These are phyloP conservation scores for Aspergillus sclerotialis DNA, from an alignment of 2,329 filamentous ascomycete species.

Conservation along the genomic window DNA sequence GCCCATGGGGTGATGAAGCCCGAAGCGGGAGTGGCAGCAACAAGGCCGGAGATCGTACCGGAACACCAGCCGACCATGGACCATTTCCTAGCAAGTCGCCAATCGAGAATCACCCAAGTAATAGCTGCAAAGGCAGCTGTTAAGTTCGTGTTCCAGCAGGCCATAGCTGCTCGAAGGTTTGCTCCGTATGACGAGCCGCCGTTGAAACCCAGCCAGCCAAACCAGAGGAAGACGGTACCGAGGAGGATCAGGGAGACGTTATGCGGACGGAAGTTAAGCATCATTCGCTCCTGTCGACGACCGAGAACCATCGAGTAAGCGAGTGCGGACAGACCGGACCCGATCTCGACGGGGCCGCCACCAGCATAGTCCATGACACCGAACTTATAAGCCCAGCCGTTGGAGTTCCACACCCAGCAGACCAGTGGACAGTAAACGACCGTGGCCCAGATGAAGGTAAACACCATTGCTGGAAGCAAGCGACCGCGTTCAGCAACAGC, in stretches of 20 bases:
- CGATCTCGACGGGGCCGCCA: conserved; percentile 94
- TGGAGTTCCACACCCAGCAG: conserved; percentile 93
- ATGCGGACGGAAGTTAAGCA: conserved; percentile 98
- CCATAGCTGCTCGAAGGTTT: conserved; percentile 89
- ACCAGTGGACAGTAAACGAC: conserved; percentile 95
- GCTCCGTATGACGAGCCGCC: conserved; percentile 90
- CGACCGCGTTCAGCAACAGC: conserved; percentile 91
- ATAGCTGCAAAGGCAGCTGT: conserved; percentile 87
- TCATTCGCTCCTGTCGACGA: conserved; percentile 97
- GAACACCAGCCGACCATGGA: conserved; percentile 91
- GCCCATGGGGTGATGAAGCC: conserved; percentile 68
- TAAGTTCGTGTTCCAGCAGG: conserved; percentile 96
- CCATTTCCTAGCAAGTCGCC: conserved; percentile 89
- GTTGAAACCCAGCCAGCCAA: conserved; percentile 98
- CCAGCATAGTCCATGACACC: conserved; percentile 95
- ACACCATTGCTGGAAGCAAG: conserved; percentile 88
- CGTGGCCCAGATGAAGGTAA: conserved; percentile 93
- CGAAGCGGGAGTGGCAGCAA: conserved; percentile 78
- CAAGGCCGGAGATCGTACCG: conserved; percentile 77
- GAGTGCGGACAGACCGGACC: conserved; percentile 82
- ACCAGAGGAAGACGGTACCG: conserved; percentile 93
- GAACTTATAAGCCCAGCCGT: conserved; percentile 86
- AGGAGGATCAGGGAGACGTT: conserved; percentile 97
- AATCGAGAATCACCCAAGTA: conserved; percentile 94
- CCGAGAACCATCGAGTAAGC: conserved; percentile 96